Percentiles rank a stretch among this genome's conserved stretches.
Conservation (phyloP, 768 basidiomycete genomes). For the Suillus decipiens region DNA sequence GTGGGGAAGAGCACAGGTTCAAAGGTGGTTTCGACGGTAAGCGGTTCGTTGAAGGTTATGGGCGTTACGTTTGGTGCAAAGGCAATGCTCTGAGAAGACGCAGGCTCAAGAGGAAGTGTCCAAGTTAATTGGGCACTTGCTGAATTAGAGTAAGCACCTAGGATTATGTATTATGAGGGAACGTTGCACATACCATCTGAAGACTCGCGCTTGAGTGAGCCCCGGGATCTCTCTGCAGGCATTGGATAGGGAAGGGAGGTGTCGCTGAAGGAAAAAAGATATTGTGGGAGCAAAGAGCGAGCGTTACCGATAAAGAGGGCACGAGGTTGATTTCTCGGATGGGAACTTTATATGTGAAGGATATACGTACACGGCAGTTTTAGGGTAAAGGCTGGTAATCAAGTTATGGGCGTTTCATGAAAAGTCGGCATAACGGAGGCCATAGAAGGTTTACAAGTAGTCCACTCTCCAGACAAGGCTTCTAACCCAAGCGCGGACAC, state of each 20-base stretch:
- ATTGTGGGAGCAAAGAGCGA: conserved; percentile 19
- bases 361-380: conserved; percentile 38
- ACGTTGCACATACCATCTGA: conserved; percentile 37
- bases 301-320: conserved; percentile 21
- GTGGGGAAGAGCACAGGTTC: conserved; percentile 64
- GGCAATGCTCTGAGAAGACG: conserved; percentile 43
- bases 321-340: conserved; percentile 24
- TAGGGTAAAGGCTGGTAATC: conserved; percentile 25
- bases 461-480: conserved; percentile 15
- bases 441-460: conserved; percentile 30
- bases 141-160: conserved; percentile 18
- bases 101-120: conserved; percentile 45
- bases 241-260: conserved; percentile 33
- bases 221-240: conserved; percentile 50
- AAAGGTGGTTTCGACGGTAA: conserved; percentile 37
- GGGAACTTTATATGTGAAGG: conserved; percentile 32
- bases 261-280: conserved; percentile 21
- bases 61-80: conserved; percentile 64
- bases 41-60: conserved; percentile 54
- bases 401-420: conserved; percentile 28
- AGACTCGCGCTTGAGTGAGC: conserved; percentile 34
- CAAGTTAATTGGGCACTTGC: conserved; percentile 47
- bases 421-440: conserved; percentile 28
- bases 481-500: conserved; percentile 1
- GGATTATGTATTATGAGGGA: too few species aligned